phyloP scores from a whole-genome alignment of 495 filamentous ascomycete genomes.

The Neurospora cerealis region DNA sequence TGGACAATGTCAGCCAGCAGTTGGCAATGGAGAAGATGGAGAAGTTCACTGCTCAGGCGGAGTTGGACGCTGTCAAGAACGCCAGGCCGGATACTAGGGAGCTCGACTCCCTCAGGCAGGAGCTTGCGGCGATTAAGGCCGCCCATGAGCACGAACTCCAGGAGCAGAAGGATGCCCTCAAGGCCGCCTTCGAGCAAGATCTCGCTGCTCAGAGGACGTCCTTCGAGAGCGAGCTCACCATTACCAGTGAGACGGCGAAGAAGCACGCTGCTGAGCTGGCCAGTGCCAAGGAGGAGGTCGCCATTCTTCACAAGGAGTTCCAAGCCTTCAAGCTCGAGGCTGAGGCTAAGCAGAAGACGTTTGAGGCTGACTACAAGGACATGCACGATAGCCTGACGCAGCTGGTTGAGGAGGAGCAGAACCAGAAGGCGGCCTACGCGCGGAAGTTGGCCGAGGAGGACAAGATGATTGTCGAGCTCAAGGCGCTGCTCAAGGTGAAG shows the following conservation, averaged over 20 bases:
- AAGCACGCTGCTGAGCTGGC: conserved; percentile 27
- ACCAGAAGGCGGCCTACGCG: conserved; percentile 23
- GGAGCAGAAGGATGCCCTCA: conserved; percentile 27
- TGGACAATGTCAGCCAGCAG: conserved; percentile 34
- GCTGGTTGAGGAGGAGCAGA: conserved; percentile 40
- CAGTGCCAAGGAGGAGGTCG: conserved; percentile 25
- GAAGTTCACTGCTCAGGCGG: conserved; percentile 43
- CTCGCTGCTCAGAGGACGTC: conserved; percentile 11
- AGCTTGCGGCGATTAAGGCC: conserved; percentile 21
- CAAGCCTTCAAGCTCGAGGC: conserved; percentile 24
- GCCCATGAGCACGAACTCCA: conserved; percentile 11
- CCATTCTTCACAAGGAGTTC: conserved; percentile 24
- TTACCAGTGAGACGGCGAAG: neutral
- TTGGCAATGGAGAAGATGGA: conserved; percentile 46
- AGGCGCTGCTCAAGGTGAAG: conserved; percentile 38
- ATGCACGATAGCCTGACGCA: conserved; percentile 45
- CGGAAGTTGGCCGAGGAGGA: conserved; percentile 26
- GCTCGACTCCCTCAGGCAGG: conserved; percentile 27
- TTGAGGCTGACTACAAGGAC: conserved; percentile 44
- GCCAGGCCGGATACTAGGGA: conserved; percentile 43
- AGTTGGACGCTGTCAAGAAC: conserved; percentile 41
- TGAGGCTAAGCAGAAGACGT: conserved; percentile 32
- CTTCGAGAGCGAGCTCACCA: neutral
- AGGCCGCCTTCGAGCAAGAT: conserved; percentile 26
- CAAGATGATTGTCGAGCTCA: conserved; percentile 33